phyloP scores from a whole-genome alignment of 1,284 basidiomycete species.

The Fomes fomentarius region DNA sequence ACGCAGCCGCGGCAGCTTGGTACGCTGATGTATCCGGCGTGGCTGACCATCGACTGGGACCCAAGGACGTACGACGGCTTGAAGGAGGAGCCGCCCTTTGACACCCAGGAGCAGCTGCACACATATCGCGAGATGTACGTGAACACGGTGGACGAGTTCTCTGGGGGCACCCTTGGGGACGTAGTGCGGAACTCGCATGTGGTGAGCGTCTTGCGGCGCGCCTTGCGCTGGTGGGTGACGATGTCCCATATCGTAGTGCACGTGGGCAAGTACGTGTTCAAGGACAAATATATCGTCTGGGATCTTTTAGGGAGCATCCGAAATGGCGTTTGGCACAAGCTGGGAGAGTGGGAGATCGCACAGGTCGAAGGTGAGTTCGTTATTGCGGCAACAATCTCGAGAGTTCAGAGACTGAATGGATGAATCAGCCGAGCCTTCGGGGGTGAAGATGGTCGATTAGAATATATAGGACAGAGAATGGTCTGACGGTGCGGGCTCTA shows the following conservation, averaged over 20 bases:
- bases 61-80: background rate
- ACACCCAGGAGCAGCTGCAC: conserved; percentile 1
- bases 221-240: background rate
- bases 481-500: no score
- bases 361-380: background rate
- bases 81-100: background rate
- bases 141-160: background rate
- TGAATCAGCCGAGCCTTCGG: no score
- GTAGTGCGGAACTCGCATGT: conserved; percentile 3
- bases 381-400: no score
- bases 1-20: conserved; percentile 4
- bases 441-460: no score
- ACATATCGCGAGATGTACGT: background rate
- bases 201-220: background rate
- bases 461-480: no score
- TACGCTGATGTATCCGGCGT: conserved; percentile 6
- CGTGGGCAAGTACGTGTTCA: conserved; percentile 3
- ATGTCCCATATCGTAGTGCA: background rate
- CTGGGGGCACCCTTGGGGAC: background rate
- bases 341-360: background rate
- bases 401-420: no score
- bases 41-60: conserved; percentile 6
- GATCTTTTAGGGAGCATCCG: background rate
- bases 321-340: background rate
- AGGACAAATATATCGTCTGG: background rate